Conservation (phyloP, 148 eudicot genomes). For the Gaultheria prostrata region DNA sequence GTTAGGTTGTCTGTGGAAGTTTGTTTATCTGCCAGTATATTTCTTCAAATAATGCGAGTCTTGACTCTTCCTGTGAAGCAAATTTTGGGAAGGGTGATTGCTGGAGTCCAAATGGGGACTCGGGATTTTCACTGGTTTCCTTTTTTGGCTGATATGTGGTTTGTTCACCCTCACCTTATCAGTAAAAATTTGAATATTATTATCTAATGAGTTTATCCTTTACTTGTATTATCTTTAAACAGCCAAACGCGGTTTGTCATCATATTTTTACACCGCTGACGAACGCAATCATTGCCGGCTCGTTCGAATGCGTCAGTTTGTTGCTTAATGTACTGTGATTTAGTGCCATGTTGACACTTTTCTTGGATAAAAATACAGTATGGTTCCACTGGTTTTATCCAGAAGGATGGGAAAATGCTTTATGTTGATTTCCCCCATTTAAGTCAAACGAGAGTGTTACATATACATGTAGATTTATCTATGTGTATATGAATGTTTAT, state of each 20-base stretch:
- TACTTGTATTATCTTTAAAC: not conserved
- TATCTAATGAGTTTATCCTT: not conserved
- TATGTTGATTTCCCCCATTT: not conserved
- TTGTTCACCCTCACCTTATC: not conserved
- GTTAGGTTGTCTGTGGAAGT: not conserved
- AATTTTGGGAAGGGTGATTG: not conserved
- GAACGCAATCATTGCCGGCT: constrained; percentile 15
- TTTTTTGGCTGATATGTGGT: not conserved
- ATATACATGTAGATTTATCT: no score
- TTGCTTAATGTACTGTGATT: constrained; percentile 25
- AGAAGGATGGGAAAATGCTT: not conserved
- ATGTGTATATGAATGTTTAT: not conserved
- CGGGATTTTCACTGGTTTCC: not conserved
- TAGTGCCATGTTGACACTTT: not conserved
- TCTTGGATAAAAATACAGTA: not conserved
- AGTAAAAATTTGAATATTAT: not conserved
- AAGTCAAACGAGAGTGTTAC: not conserved
- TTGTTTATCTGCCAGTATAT: not conserved
- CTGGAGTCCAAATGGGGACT: not conserved
- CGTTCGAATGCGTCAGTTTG: constrained; percentile 19
- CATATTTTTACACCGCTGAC: constrained; percentile 14
- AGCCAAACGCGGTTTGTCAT: constrained; percentile 16
- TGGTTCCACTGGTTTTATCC: not conserved
- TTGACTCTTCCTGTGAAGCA: not conserved
- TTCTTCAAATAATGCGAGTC: not conserved